These are phyloP conservation scores for Glarea lozoyensis DNA, from an alignment of 495 filamentous ascomycete genomes.

Conservation along the genomic window DNA sequence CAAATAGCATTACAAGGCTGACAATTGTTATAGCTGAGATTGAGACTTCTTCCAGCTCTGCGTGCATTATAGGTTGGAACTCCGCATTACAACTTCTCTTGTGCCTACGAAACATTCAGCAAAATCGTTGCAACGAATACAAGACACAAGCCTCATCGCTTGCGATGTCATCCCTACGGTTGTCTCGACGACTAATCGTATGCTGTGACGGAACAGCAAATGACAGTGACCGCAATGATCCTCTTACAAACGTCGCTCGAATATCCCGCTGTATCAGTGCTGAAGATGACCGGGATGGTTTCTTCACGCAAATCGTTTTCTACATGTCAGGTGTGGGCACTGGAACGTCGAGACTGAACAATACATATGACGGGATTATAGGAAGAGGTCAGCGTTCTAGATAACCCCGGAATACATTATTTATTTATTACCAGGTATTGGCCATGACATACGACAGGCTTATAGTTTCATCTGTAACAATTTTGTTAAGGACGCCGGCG, in stretches of 20 bases:
- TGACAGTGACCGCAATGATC: not conserved
- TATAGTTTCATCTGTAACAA: constrained; percentile 5
- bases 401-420: not conserved
- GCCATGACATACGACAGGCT: not conserved
- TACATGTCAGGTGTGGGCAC: not conserved
- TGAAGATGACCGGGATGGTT: not conserved
- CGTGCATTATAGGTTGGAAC: too few relatives aligned
- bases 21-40: too few relatives aligned
- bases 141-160: too few relatives aligned
- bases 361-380: not conserved
- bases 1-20: too few relatives aligned
- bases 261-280: not conserved
- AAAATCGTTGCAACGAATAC: too few relatives aligned
- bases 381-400: not conserved
- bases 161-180: too few relatives aligned
- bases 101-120: too few relatives aligned
- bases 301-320: not conserved
- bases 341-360: not conserved
- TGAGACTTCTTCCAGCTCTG: too few relatives aligned
- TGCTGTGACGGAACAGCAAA: not conserved
- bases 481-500: not conserved
- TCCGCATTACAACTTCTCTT: too few relatives aligned
- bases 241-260: not conserved
- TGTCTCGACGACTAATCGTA: not conserved
- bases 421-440: not conserved